phyloP scores from a whole-genome alignment of 345 rosid species.

The Populus tremula region DNA sequence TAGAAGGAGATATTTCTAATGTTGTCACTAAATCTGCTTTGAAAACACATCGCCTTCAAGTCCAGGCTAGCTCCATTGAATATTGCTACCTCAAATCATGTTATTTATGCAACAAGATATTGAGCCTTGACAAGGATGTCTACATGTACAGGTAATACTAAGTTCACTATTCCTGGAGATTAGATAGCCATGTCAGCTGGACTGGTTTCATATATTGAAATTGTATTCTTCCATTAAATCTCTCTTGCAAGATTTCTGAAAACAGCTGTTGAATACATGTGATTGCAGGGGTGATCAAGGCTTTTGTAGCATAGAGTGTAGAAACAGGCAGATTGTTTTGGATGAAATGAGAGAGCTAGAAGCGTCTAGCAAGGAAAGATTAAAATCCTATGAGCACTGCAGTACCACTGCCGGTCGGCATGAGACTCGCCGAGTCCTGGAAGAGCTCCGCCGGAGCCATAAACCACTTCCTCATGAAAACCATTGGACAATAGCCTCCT shows the following conservation, averaged over 20 bases:
- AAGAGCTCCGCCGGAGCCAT: constrained; percentile 38
- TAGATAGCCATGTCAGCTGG: not conserved
- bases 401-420: constrained; percentile 29
- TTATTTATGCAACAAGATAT: constrained; percentile 47
- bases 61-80: not conserved
- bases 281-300: constrained; percentile 71
- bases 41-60: constrained; percentile 1
- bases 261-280: not conserved
- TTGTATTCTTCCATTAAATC: not conserved
- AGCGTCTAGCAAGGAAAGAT: constrained; percentile 35
- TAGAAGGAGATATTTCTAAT: constrained; percentile 21
- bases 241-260: not conserved
- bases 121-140: constrained; percentile 55
- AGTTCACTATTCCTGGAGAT: not conserved
- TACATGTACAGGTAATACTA: constrained; percentile 73
- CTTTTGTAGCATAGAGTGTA: constrained; percentile 71
- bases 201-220: not conserved
- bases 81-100: constrained; percentile 59
- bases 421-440: constrained; percentile 33
- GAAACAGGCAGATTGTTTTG: constrained; percentile 55
- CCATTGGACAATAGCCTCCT: constrained; percentile 33
- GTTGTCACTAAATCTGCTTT: constrained; percentile 45
- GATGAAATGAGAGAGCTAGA: constrained; percentile 63
- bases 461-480: constrained; percentile 22
- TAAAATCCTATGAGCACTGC: constrained; percentile 36